Base-by-base conservation (phyloP, 2,329 filamentous ascomycete genomes). In the Sporothrix protearum region DNA sequence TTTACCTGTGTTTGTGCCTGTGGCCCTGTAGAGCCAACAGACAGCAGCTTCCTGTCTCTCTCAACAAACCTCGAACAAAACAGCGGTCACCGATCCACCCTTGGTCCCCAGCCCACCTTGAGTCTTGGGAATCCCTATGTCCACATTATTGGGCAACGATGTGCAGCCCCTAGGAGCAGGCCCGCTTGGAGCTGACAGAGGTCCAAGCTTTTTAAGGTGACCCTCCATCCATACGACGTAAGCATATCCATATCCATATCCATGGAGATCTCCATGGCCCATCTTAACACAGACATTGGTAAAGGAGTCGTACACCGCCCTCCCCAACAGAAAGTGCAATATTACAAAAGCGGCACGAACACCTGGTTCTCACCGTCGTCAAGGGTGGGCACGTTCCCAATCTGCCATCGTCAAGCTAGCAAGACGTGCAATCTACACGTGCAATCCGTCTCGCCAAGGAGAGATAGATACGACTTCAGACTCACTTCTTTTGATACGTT, bases 321-420 rank as follows among this genome's bases (percentile, higher is more conserved):
- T 42, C 66, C 66, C 66, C 66, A 69, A 69, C 53, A 69, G 53
- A 69, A 69, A 61, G 3, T 47, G 39, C 51, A 69, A 33, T n/a
- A 59, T 61, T 61, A 69, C 36, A 45, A 64, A 69, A 30, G 30
- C 22, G 22, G 49, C 64, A 59, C 25, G 68, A 59, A 59, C 68
- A 42, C 47, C 36, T 69, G 51, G 68, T 33, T 42, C 63, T 66
- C 63, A 49, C 25, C 63, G 30, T 28, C 7, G 55, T 14, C 55
- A 47, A 61, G 39, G 59, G 39, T 47, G 42, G 42, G 25, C 39
- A 47, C 42, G 39, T 30, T 66, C 49, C 63, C 8, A 49, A 42
- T 64, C 36, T 28, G 59, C 7, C 28, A 39, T 61, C 33, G 7
- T n/a, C 30, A 61, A 39, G n/a, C 57, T 39, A 61, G 33, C 36